These are phyloP conservation scores for Leptosphaerulina australis DNA, from an alignment of 2,329 filamentous ascomycete species.

Conservation along the genomic window DNA sequence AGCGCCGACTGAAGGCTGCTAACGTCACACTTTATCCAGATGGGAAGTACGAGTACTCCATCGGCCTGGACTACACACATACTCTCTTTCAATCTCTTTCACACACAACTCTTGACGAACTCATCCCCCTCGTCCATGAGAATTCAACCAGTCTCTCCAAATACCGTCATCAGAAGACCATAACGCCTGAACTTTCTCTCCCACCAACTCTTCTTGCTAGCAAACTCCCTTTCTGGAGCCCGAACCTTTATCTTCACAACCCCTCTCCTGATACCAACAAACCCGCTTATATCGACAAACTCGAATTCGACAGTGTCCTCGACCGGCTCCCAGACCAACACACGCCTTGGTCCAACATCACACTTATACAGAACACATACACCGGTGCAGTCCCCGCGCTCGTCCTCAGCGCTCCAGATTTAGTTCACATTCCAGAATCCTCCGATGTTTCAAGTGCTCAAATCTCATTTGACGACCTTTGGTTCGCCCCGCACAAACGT, in stretches of 20 bases:
- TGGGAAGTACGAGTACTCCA: slow-evolving; percentile 56
- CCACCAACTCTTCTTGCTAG: slow-evolving; percentile 42
- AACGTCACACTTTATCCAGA: slow-evolving; percentile 40
- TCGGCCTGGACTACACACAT: slow-evolving; percentile 60
- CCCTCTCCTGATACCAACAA: slow-evolving; percentile 36
- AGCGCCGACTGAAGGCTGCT: slow-evolving; percentile 15
- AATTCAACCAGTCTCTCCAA: slow-evolving; percentile 46
- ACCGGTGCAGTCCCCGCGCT: slow-evolving; percentile 55
- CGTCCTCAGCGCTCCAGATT: slow-evolving; percentile 40
- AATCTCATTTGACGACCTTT: slow-evolving; percentile 54
- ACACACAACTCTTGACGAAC: slow-evolving; percentile 35
- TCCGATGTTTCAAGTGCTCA: slow-evolving; percentile 22
- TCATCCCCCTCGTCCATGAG: slow-evolving; percentile 38
- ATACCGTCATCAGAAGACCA: slow-evolving; percentile 40
- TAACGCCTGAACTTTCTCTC: slow-evolving; percentile 47
- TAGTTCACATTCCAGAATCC: neutral
- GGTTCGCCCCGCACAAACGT: slow-evolving; percentile 57
- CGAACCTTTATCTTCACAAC: slow-evolving; percentile 30
- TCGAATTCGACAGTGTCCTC: slow-evolving; percentile 39
- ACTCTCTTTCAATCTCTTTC: slow-evolving; percentile 52
- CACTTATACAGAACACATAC: slow-evolving; percentile 57
- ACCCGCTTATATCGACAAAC: slow-evolving; percentile 38
- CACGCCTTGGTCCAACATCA: slow-evolving; percentile 51
- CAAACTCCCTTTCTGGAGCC: slow-evolving; percentile 41
- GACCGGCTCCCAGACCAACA: slow-evolving; percentile 53